phyloP scores from a whole-genome alignment of 2,329 filamentous ascomycete genomes.

The Pseudopyricularia javanii region DNA sequence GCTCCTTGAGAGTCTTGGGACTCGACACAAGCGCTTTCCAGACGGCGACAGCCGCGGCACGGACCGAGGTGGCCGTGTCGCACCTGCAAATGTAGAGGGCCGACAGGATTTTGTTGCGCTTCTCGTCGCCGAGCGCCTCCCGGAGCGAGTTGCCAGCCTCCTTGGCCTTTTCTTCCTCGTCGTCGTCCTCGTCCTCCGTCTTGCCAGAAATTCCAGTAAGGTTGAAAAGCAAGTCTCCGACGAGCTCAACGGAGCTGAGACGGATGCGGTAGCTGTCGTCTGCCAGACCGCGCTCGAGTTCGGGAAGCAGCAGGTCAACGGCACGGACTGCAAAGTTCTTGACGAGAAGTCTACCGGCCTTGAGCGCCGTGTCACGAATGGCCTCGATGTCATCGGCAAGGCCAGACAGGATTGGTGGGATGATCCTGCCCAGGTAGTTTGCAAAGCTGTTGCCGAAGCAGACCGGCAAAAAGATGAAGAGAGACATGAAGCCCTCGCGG shows the following conservation, averaged over 20 bases:
- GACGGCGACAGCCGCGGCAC: constrained; percentile 77
- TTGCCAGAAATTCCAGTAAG: constrained; percentile 85
- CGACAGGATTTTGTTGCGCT: constrained; percentile 94
- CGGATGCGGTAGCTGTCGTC: constrained; percentile 96
- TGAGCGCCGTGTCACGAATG: constrained; percentile 90
- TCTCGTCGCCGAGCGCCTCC: constrained; percentile 89
- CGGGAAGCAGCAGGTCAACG: constrained; percentile 85
- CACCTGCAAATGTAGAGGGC: constrained; percentile 94
- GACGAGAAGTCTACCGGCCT: constrained; percentile 84
- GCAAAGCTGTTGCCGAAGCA: constrained; percentile 99
- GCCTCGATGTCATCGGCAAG: constrained; percentile 93
- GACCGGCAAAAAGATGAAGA: constrained; percentile 97
- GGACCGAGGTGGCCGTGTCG: constrained; percentile 87
- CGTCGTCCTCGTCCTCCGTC: constrained; percentile 49
- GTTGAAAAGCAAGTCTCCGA: constrained; percentile 94
- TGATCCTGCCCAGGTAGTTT: constrained; percentile 88
- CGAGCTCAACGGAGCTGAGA: constrained; percentile 93
- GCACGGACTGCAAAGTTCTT: constrained; percentile 97
- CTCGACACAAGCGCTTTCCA: constrained; percentile 96
- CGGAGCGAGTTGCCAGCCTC: constrained; percentile 89
- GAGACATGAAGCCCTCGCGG: constrained; percentile 96
- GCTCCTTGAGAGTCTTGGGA: constrained; percentile 83
- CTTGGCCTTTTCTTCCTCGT: constrained; percentile 61
- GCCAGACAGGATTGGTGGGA: constrained; percentile 86
- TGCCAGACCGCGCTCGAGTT: constrained; percentile 90